These are phyloP conservation scores for Tuber calosporum DNA, from an alignment of 495 filamentous ascomycete species.

Conservation along the genomic window DNA sequence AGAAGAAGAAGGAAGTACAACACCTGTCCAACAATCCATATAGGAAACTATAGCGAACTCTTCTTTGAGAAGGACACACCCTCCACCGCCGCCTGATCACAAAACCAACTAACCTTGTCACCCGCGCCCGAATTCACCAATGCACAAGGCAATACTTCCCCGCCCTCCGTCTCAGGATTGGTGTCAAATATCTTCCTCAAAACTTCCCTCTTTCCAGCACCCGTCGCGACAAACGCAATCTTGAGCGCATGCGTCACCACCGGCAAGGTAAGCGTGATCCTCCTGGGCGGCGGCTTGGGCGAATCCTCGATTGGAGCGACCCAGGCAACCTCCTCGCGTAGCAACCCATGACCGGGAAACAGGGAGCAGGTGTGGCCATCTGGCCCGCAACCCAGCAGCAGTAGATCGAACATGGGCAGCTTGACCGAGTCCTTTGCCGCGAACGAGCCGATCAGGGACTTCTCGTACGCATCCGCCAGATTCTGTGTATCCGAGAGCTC, in stretches of 20 bases:
- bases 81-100: slow-evolving; percentile 72
- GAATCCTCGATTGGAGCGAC: slow-evolving; percentile 83
- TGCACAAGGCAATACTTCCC: slow-evolving; percentile 67
- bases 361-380: slow-evolving; percentile 96
- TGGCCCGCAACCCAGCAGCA: slow-evolving; percentile 86
- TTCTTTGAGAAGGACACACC: slow-evolving; percentile 72
- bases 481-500: slow-evolving; percentile 79
- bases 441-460: slow-evolving; percentile 73
- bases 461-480: slow-evolving; percentile 87
- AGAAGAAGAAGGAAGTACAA: neutral
- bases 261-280: slow-evolving; percentile 85
- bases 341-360: slow-evolving; percentile 80
- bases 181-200: slow-evolving; percentile 83
- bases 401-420: slow-evolving; percentile 86
- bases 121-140: slow-evolving; percentile 76
- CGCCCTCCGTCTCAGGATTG: slow-evolving; percentile 55
- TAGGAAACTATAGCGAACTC: slow-evolving; percentile 43
- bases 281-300: slow-evolving; percentile 83
- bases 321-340: slow-evolving; percentile 87
- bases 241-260: slow-evolving; percentile 76
- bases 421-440: slow-evolving; percentile 80
- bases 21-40: neutral
- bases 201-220: slow-evolving; percentile 79
- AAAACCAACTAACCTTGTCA: slow-evolving; percentile 91
- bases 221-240: slow-evolving; percentile 87